phyloP scores from a whole-genome alignment of 768 basidiomycete genomes.

The Holtermannia corniformis region DNA sequence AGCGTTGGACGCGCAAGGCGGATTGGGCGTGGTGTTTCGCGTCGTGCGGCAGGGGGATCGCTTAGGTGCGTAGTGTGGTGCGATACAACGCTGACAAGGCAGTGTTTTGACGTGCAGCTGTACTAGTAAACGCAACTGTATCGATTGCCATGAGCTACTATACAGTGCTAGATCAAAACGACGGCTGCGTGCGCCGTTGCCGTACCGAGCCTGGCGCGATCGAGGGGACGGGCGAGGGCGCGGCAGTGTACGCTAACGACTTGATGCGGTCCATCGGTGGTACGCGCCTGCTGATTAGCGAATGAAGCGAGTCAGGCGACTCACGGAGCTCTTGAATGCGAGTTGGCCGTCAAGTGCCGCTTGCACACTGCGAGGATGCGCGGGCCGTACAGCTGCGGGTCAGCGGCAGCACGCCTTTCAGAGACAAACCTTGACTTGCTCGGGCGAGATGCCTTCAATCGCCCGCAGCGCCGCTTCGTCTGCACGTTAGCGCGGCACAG shows the following conservation, averaged over 20 bases:
- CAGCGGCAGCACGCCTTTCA: not conserved
- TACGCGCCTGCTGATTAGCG: too few species aligned
- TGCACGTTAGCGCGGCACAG: not conserved
- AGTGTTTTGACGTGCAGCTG: not conserved
- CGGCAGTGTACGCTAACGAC: not conserved
- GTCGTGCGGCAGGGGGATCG: constrained; percentile 70
- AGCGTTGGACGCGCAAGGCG: constrained; percentile 51
- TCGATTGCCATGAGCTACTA: not conserved
- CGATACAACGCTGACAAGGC: not conserved
- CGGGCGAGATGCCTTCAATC: constrained; percentile 28
- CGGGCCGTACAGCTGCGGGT: not conserved
- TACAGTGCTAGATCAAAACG: not conserved
- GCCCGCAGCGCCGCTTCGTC: constrained; percentile 11
- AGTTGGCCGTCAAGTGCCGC: not conserved
- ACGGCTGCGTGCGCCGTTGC: not conserved
- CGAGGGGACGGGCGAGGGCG: not conserved
- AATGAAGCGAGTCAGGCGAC: too few species aligned
- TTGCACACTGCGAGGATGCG: not conserved
- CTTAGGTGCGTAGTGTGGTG: constrained; percentile 52
- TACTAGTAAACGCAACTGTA: not conserved
- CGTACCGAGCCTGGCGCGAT: not conserved
- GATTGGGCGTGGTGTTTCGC: constrained; percentile 63
- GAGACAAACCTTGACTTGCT: constrained; percentile 17
- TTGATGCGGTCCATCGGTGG: not conserved
- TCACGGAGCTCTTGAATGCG: too few species aligned